Evolutionary conservation across 345 rosid genomes (phyloP), one percentile per base, ranked within the genome.

Genomic region (Salix caprea): DNA sequence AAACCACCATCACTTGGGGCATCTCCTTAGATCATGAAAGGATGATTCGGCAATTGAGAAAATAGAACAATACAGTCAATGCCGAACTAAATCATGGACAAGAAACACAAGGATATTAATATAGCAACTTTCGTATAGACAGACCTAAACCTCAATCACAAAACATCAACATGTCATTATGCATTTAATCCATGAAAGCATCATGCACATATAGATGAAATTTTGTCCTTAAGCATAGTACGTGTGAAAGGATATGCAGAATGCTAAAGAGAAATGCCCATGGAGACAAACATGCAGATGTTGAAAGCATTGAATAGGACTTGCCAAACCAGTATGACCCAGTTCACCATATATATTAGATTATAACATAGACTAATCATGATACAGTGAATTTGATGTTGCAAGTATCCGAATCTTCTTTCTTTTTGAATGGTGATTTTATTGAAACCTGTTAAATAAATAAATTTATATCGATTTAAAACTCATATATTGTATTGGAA

Each of bases 281-380:
- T 42, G 37, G 58, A 52, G 39, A 70, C 28, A 6, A 19, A 36
- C 15, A 14, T 61, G 36, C 8, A 12, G 37, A 4, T 21, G 73
- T 44, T 24, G 48, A 62, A 28, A 76, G n/a, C 21, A 61, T 19
- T 8, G 14, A 54, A 50, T 15, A 24, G 78, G 58, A 76, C 96
- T 88, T 82, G 93, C 98, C 88, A 88, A 42, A 72, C 99, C 99
- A 79, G 78, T 86, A 83, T 96, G 99, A 83, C 99, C 98, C 30
- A 74, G 72, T 77, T 84, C 86, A 79, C 97, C 97, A 82, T 26
- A 26, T 26, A 26, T 26, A 26, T 26, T 26, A 26, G 26, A 26
- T 1, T 26, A 26, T 26, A 26, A 26, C 0, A 26, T 26, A 26
- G 26, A 26, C 26, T 26, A 26, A 26, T 26, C 26, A 26, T 26